A percentile compares a stretch with the other conserved stretches of the same genome.
Conservation (phyloP, 2,329 filamentous ascomycete species). For the Diplocarpon mali region DNA sequence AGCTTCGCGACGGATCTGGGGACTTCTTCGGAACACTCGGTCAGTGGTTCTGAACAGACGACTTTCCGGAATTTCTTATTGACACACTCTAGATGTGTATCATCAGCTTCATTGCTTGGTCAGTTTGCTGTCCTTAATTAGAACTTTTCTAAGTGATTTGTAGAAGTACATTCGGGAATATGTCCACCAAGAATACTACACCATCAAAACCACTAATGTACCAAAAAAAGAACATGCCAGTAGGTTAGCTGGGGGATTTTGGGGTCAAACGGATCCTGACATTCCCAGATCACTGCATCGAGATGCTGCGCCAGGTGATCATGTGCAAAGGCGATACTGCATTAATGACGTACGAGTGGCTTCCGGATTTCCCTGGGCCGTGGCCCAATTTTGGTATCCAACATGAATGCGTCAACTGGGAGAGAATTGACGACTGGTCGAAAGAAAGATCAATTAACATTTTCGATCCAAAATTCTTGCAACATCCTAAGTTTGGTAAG, state of each 20-base stretch:
- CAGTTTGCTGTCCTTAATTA: too few species aligned
- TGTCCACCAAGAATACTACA: constrained; percentile 1
- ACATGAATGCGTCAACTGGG: constrained; percentile 2
- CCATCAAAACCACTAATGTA: neutral
- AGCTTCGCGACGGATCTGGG: neutral
- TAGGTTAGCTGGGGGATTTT: too few species aligned
- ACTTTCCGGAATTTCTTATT: too few species aligned
- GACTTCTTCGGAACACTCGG: constrained; percentile 1
- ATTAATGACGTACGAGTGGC: constrained; percentile 1
- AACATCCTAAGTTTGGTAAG: too few species aligned
- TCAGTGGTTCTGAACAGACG: neutral
- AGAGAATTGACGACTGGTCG: neutral
- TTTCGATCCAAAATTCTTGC: too few species aligned
- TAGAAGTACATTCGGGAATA: neutral
- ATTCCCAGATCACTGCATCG: neutral
- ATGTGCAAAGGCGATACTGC: constrained; percentile 1
- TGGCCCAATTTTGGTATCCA: constrained; percentile 2
- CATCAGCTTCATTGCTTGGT: too few species aligned
- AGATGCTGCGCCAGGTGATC: neutral
- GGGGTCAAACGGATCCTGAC: neutral
- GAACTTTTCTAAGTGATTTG: neutral
- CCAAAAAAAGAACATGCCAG: neutral
- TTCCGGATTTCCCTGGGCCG: neutral
- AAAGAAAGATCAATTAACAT: neutral
- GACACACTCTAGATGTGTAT: too few species aligned